Base-by-base conservation (phyloP, 139 green algal species). In the Eudorina sp. region DNA sequence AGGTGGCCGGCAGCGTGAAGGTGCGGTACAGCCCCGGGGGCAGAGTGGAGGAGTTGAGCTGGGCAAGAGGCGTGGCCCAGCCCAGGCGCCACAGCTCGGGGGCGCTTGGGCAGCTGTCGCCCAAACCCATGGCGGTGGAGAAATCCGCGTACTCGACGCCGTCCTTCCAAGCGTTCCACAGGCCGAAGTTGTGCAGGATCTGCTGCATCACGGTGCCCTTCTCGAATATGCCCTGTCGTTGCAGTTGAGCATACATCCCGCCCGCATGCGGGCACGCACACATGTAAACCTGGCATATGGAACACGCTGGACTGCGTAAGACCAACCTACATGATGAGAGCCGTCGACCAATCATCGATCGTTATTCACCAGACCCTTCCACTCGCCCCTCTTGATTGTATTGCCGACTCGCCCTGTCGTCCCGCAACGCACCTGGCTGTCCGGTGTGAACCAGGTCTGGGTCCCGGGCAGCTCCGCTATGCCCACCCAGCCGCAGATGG, bases 191-290 rank as follows among this genome's bases (percentile, higher is more conserved):
- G 55, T 85, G 78, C 3, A 85, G 27, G 0, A 55, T 4, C 78
- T 85, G 53, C 78, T 85, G 78, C 78, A 74, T 58, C 27, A 74
- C 38, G 0, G 53, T 72, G 78, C 53, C 78, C 53, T 73, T 85
- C 36, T 18, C 27, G 36, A 85, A 85, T 16, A 53, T 43, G 55
- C 53, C 78, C 78, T 74, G 53, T 55, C 48, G 48, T 55, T 55
- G 48, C 11, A 55, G 11, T 21, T 21, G 48, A 55, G 41, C 79
- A 34, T 72, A 29, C 62, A 72, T 72, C 27, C 16, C 16, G 6
- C 27, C 2, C 62, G 27, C 27, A 11, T 55, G 13, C 48, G 48
- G 11, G 48, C 48, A 55, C 48, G 13, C 13, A 55, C 48, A 55
- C 48, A 55, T 55, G 13, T 13, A 55, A 55, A 31, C 76, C 51